A percentile compares a stretch with the other conserved stretches of the same genome.
phyloP scores from a whole-genome alignment of 2,329 filamentous ascomycete species.

The Hymenoscyphus repandus region DNA sequence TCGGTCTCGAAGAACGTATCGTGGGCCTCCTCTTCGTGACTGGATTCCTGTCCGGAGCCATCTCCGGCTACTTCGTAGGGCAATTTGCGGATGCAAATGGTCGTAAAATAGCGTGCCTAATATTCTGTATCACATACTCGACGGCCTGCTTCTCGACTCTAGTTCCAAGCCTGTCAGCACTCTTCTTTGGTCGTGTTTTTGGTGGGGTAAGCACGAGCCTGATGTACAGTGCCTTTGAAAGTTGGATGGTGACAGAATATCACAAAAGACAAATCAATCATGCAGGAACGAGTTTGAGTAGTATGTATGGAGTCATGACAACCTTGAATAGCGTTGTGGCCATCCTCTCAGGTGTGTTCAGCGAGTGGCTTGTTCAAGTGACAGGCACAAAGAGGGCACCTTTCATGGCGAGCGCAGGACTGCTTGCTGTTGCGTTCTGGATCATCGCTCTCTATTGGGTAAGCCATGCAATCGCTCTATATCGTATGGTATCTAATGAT shows the following conservation, averaged over 20 bases:
- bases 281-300: conserved; percentile 40
- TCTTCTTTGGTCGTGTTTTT: conserved; percentile 48
- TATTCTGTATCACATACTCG: conserved; percentile 49
- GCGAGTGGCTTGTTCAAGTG: conserved; percentile 44
- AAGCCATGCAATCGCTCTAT: conserved; percentile 18
- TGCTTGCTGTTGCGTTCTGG: conserved; percentile 39
- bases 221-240: conserved; percentile 55
- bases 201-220: conserved; percentile 52
- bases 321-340: conserved; percentile 51
- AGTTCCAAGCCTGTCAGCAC: conserved; percentile 35
- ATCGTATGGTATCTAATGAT: background rate
- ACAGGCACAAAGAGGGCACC: conserved; percentile 47
- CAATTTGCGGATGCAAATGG: conserved; percentile 30
- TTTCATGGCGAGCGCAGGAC: conserved; percentile 42
- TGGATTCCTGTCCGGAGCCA: conserved; percentile 29
- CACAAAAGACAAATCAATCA: conserved; percentile 40
- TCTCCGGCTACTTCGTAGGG: conserved; percentile 30
- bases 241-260: conserved; percentile 57
- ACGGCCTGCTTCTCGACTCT: conserved; percentile 49
- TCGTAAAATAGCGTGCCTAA: conserved; percentile 46
- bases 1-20: conserved; percentile 25
- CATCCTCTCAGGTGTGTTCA: conserved; percentile 46
- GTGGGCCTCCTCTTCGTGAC: conserved; percentile 30
- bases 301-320: conserved; percentile 48
- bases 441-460: conserved; percentile 46